Conservation (phyloP, 768 basidiomycete species). For the Tricholoma sp. region DNA sequence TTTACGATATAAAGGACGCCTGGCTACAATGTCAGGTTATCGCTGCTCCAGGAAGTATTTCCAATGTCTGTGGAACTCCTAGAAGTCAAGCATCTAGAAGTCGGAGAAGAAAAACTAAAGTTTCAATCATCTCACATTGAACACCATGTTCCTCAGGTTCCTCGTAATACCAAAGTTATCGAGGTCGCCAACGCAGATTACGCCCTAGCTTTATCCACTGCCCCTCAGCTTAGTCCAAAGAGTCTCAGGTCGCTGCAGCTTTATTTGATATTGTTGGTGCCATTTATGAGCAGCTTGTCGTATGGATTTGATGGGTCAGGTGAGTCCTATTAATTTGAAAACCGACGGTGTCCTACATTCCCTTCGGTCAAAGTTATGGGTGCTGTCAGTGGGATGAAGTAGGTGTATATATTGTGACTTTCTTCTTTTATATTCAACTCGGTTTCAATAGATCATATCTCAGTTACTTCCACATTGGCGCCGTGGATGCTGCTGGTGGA, state of each 20-base stretch:
- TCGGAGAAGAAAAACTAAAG: constrained; percentile 9
- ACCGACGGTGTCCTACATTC: not conserved
- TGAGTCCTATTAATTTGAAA: constrained; percentile 13
- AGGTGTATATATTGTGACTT: constrained; percentile 9
- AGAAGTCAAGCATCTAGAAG: constrained; percentile 5
- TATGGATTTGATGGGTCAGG: constrained; percentile 46
- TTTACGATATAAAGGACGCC: not conserved
- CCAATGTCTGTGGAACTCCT: constrained; percentile 14
- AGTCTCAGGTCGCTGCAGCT: constrained; percentile 36
- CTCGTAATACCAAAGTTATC: constrained; percentile 19
- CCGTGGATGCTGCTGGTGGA: constrained; percentile 36
- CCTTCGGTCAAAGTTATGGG: constrained; percentile 32
- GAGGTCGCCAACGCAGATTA: constrained; percentile 35
- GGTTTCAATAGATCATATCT: constrained; percentile 31
- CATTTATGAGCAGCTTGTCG: constrained; percentile 41
- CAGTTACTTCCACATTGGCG: constrained; percentile 34
- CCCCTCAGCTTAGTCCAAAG: constrained; percentile 35
- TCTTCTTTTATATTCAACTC: not conserved
- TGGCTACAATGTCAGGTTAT: not conserved
- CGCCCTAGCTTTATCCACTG: constrained; percentile 39
- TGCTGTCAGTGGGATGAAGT: constrained; percentile 45
- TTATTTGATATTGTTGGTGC: constrained; percentile 35
- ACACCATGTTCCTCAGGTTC: constrained; percentile 1
- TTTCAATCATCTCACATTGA: not conserved
- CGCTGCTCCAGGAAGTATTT: not conserved